phyloP scores from a whole-genome alignment of 2,329 filamentous ascomycete genomes.

The Zopfia rhizophila region DNA sequence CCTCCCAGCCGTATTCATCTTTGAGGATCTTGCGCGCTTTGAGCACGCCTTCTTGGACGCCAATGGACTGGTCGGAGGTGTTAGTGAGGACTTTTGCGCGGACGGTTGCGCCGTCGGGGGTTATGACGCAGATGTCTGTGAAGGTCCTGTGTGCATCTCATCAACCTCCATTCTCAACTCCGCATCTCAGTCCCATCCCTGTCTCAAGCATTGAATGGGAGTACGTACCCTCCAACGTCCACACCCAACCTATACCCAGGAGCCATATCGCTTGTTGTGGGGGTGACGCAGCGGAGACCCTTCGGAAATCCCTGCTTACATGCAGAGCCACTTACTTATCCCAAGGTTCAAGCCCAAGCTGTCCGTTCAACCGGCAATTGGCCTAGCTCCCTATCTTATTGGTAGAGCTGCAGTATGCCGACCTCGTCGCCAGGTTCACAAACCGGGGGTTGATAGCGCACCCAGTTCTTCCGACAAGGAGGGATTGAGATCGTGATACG shows the following conservation, averaged over 20 bases:
- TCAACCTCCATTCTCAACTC: not conserved
- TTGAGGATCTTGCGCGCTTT: slow-evolving; percentile 55
- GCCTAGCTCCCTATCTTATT: slow-evolving; percentile 16
- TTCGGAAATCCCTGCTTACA: not conserved
- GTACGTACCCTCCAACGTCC: slow-evolving; percentile 46
- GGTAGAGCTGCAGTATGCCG: slow-evolving; percentile 13
- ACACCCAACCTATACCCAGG: slow-evolving; percentile 45
- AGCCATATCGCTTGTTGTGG: slow-evolving; percentile 31
- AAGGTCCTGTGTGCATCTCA: slow-evolving; percentile 52
- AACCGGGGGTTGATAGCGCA: no score
- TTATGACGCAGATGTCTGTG: slow-evolving; percentile 61
- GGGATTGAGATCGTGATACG: no score
- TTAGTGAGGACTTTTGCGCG: slow-evolving; percentile 61
- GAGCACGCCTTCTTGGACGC: slow-evolving; percentile 57
- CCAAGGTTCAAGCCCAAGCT: not conserved
- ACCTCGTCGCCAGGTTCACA: no score
- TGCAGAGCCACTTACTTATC: not conserved
- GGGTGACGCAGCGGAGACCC: no score
- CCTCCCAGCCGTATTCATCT: slow-evolving; percentile 53
- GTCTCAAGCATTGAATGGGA: not conserved
- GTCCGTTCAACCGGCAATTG: not conserved
- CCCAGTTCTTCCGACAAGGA: no score
- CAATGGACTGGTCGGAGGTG: slow-evolving; percentile 58
- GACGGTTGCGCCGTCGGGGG: slow-evolving; percentile 56
- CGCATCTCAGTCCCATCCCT: not conserved